phyloP scores from a whole-genome alignment of 2,329 filamentous ascomycete genomes.

The Juglanconis oblonga region DNA sequence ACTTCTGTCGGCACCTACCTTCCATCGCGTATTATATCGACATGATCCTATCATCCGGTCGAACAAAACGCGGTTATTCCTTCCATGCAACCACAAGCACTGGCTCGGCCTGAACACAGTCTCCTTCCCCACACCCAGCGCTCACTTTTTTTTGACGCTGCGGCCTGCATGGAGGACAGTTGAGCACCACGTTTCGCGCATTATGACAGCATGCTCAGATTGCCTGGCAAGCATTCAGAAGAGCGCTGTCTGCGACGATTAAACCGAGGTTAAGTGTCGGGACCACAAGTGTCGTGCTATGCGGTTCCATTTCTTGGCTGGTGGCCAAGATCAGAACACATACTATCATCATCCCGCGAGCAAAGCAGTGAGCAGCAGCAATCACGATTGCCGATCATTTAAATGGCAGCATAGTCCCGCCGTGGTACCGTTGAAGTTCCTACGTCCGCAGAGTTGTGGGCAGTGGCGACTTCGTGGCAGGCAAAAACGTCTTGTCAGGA shows the following conservation, averaged over 20 bases:
- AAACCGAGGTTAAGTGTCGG: slow-evolving; percentile 24
- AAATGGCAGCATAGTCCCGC: neutral
- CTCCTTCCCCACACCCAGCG: slow-evolving; percentile 39
- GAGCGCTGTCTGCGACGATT: slow-evolving; percentile 21
- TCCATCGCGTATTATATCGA: slow-evolving; percentile 30
- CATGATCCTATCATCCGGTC: slow-evolving; percentile 22
- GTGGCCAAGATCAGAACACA: slow-evolving; percentile 28
- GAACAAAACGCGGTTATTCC: slow-evolving; percentile 20
- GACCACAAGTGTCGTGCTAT: slow-evolving; percentile 16
- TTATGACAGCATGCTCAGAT: slow-evolving; percentile 36
- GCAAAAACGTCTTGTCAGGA: neutral
- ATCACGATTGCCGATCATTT: slow-evolving; percentile 14
- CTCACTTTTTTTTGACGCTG: slow-evolving; percentile 2
- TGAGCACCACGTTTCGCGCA: slow-evolving; percentile 55
- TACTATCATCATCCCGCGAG: slow-evolving; percentile 36
- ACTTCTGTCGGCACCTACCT: slow-evolving; percentile 64
- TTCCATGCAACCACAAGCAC: slow-evolving; percentile 12
- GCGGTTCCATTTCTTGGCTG: slow-evolving; percentile 21
- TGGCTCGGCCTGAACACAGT: slow-evolving; percentile 24
- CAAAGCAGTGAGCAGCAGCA: slow-evolving; percentile 50
- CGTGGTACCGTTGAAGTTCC: neutral
- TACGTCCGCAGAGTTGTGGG: neutral
- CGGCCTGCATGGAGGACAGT: slow-evolving; percentile 41
- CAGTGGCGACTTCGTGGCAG: neutral
- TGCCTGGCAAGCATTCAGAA: slow-evolving; percentile 52